A percentile compares a stretch with the other conserved stretches of the same genome.
Evolutionary conservation across 176 grass and related monocot genomes (phyloP).

Genomic region (Alloteropsis semialata): DNA sequence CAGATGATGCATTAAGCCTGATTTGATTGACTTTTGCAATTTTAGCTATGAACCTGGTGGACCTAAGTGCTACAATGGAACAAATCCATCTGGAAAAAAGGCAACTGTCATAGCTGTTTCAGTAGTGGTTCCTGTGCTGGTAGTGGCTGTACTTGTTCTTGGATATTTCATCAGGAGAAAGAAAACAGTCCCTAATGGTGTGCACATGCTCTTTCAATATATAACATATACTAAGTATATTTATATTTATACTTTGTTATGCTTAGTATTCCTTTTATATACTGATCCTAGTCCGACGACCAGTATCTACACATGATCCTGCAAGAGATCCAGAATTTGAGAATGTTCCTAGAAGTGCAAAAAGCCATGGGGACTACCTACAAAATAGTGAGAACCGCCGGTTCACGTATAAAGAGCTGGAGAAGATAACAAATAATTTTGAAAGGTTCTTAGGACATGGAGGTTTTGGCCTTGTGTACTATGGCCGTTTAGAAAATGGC

Average conservation of each 20-base stretch:
- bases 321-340: neutral
- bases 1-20: too few relatives aligned
- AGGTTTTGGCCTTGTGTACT: slow-evolving; percentile 40
- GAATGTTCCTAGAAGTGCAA: neutral
- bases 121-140: neutral
- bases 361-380: neutral
- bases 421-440: slow-evolving; percentile 35
- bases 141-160: neutral
- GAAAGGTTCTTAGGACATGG: slow-evolving; percentile 18
- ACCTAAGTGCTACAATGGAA: neutral
- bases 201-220: neutral
- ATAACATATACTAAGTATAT: neutral
- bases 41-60: neutral
- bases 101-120: neutral
- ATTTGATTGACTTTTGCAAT: neutral
- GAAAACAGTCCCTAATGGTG: neutral
- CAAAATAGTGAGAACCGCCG: neutral
- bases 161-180: neutral
- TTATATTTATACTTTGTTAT: neutral
- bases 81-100: too few relatives aligned
- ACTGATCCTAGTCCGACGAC: too few relatives aligned
- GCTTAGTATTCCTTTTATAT: too few relatives aligned
- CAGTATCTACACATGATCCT: neutral
- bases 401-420: slow-evolving; percentile 40
- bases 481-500: slow-evolving; percentile 17